Evolutionary conservation across 2,329 filamentous ascomycete genomes (phyloP).

Genomic region (Hypoxylon sp.): DNA sequence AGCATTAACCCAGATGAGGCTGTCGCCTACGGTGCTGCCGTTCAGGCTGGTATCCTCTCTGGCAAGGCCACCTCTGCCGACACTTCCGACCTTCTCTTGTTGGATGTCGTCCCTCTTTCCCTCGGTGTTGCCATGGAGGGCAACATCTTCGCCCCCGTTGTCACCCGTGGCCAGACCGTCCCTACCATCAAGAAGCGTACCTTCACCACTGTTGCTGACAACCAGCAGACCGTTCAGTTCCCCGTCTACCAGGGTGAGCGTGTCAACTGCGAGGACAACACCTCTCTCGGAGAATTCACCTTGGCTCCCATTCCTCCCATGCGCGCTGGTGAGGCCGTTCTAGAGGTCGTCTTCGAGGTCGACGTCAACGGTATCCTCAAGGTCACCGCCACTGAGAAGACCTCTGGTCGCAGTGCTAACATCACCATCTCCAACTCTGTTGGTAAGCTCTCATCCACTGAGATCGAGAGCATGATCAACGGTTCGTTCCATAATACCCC

Average conservation of each 20-base stretch:
- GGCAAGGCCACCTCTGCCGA: conserved; percentile 97
- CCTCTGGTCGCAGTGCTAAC: conserved; percentile 96
- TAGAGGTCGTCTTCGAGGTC: conserved; percentile 98
- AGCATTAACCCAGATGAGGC: conserved; percentile 99
- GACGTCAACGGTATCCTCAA: conserved; percentile 99
- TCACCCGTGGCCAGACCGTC: conserved; percentile 79
- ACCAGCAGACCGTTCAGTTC: conserved; percentile 87
- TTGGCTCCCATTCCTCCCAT: conserved; percentile 86
- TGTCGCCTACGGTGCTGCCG: conserved; percentile 97
- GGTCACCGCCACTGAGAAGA: conserved; percentile 99
- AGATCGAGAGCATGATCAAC: conserved; percentile 98
- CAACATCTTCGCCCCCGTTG: conserved; percentile 96
- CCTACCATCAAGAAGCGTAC: conserved; percentile 83
- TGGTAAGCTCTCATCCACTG: conserved; percentile 90
- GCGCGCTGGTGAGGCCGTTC: conserved; percentile 93
- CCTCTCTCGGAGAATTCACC: conserved; percentile 96
- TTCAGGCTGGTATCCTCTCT: conserved; percentile 98
- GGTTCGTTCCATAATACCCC: conserved; percentile 57
- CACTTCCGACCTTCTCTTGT: conserved; percentile 90
- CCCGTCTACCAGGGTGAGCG: conserved; percentile 96
- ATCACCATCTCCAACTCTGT: conserved; percentile 99
- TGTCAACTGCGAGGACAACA: conserved; percentile 98
- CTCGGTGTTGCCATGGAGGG: conserved; percentile 99
- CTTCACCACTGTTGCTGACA: conserved; percentile 85
- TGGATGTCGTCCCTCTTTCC: conserved; percentile 95